Evolutionary conservation across 495 filamentous ascomycete genomes (phyloP), one percentile per base, ranked within the genome.

Genomic region (Penicillium pulvis): DNA sequence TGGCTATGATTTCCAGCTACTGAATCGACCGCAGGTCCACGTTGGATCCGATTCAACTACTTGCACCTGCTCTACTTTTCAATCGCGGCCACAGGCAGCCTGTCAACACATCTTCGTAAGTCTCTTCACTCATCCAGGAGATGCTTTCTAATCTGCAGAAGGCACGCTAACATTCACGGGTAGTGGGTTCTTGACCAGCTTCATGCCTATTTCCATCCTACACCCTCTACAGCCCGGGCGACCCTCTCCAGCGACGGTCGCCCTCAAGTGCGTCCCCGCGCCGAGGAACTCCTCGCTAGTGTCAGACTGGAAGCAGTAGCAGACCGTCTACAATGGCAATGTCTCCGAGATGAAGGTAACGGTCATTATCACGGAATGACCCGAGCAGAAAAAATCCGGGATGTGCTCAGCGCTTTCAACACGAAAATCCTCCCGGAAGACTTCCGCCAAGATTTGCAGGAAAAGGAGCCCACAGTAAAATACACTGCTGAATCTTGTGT

Each of bases 351-450:
- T 6, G 70, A 70, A 50, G 61, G 50, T 4, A 60, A 68, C 19
- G 64, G 66, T 16, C 52, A 53, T 45, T 53, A 41, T 4, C 47
- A 53, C 12, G 71, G 70, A 3, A 73, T 78, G 69, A 73, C 69
- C 20, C 75, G 77, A 9, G 66, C 65, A 26, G 68, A 80, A 26
- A 74, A 73, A 51, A 70, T 79, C 3, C 70, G 72, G 46, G 81
- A 84, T 57, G 75, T 84, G 16, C 62, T 84, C 49, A 80, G 79
- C 42, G 77, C 79, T 8, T 84, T 84, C 60, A 74, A 69, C 53
- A 52, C 62, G 11, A 61, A 65, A 8, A 69, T 69, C 11, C 70
- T 82, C 1, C 79, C 81, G 12, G 74, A 78, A 39, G 77, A 80
- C n/a, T 79, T 76, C 59, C 72, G 75, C 8, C 69, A 44, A 17